These are phyloP conservation scores for Cadophora sp. DNA, from an alignment of 2,329 filamentous ascomycete genomes.

Conservation along the genomic window DNA sequence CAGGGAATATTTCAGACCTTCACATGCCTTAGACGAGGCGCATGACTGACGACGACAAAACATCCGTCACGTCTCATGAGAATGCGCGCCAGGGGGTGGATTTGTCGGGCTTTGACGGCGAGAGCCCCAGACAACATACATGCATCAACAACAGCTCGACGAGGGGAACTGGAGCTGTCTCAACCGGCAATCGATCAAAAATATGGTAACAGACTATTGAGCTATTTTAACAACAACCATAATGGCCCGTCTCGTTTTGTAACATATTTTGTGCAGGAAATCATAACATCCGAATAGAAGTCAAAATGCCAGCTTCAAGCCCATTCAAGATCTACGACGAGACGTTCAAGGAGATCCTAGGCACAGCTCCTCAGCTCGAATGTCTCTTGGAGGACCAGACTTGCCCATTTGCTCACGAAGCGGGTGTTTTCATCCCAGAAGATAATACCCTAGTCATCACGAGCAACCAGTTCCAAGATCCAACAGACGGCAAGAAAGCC, in stretches of 20 bases:
- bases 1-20: too few species aligned
- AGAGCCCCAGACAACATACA: not conserved
- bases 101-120: constrained; percentile 6
- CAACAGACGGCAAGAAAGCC: constrained; percentile 11
- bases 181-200: not conserved
- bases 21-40: too few species aligned
- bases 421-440: constrained; percentile 53
- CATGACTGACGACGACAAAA: too few species aligned
- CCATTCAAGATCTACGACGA: constrained; percentile 51
- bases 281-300: not conserved
- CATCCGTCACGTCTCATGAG: too few species aligned
- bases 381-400: constrained; percentile 46
- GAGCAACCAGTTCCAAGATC: constrained; percentile 27
- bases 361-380: constrained; percentile 55
- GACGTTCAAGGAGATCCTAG: constrained; percentile 58
- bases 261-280: not conserved
- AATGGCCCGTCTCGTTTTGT: not conserved
- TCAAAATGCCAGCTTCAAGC: not conserved
- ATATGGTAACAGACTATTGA: not conserved
- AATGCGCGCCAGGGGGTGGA: not conserved
- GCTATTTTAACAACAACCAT: not conserved
- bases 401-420: constrained; percentile 57
- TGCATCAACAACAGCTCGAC: not conserved
- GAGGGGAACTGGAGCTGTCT: not conserved
- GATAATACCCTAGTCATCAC: constrained; percentile 31